Base-by-base conservation (phyloP, 768 basidiomycete genomes). In the Cystobasidium onofrii region DNA sequence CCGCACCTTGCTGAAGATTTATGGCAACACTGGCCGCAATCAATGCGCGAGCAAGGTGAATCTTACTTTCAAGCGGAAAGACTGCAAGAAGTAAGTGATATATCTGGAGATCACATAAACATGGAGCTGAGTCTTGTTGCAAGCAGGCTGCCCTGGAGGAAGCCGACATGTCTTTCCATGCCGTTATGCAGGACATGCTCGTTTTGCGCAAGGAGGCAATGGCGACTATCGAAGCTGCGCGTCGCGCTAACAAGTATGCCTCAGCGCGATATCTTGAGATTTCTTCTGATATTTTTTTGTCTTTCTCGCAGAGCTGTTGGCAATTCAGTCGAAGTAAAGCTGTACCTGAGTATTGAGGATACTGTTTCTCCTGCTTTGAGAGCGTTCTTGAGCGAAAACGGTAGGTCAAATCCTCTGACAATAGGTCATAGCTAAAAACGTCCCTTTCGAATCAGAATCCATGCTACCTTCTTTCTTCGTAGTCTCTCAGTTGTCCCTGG, bases 1-100 rank as follows among this genome's bases (percentile, higher is more conserved):
- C 95, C 95, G 10, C 90, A 95, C 79, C 85, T 96, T 4, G 90
- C 91, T 0, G 93, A 96, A 81, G 95, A 97, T 80, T 86, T 94
- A 70, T 85, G 39, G 75, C 74, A 31, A 80, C 81, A 23, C 66
- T 73, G 55, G 73, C 39, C 36, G 75, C 67, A 0, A 66, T 72
- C 15, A 65, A 77, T 34, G 79, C 74, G 0, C n/a, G 79, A 0
- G 10, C 17, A 60, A 29, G 27, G 3, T 2, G 33, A 27, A 4
- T 60, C 57, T 23, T 60, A 29, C 33, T 60, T 60, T 34, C 29
- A 60, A 27, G 33, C 57, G 29, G 12, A 13, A 29, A 29, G 57
- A 9, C 57, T 7, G 3, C 3, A 29, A 27, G 13, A 6, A 60
- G 57, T 29, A 25, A 29, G 57, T 60, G 57, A 4, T 13, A 15